Conservation (phyloP, 2,329 filamentous ascomycete species). For the Claviceps monticola region DNA sequence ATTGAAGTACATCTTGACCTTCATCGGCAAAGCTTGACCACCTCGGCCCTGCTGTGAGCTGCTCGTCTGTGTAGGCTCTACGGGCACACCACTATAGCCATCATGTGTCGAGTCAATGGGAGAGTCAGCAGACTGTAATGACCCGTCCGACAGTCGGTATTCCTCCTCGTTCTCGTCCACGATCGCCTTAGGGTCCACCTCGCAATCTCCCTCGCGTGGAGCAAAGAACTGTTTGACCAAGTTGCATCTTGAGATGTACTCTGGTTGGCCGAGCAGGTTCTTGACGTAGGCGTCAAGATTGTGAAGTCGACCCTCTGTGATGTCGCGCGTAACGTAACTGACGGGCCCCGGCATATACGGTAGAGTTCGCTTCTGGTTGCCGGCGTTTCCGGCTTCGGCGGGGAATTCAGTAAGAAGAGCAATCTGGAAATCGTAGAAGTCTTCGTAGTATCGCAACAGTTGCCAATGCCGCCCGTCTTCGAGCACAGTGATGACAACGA, state of each 20-base stretch:
- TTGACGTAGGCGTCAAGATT: conserved; percentile 95
- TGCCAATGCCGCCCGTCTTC: conserved; percentile 91
- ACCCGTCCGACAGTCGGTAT: conserved; percentile 59
- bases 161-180: conserved; percentile 71
- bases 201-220: conserved; percentile 81
- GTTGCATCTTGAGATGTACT: conserved; percentile 71
- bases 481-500: conserved; percentile 82
- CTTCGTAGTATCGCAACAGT: conserved; percentile 86
- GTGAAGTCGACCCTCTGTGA: conserved; percentile 82
- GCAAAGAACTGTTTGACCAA: conserved; percentile 85
- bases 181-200: conserved; percentile 64
- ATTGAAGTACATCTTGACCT: conserved; percentile 90
- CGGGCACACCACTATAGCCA: conserved; percentile 39
- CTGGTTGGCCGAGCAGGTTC: conserved; percentile 69
- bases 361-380: conserved; percentile 63
- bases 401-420: conserved; percentile 85
- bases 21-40: conserved; percentile 45
- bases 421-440: conserved; percentile 98
- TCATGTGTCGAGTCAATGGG: conserved; percentile 42
- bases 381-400: conserved; percentile 78
- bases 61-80: conserved; percentile 30
- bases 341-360: conserved; percentile 98
- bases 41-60: conserved; percentile 25
- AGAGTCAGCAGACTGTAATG: conserved; percentile 54
- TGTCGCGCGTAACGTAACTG: conserved; percentile 94